Evolutionary conservation across 1,284 basidiomycete species (phyloP).

Genomic region (Ganoderma lingzhi): DNA sequence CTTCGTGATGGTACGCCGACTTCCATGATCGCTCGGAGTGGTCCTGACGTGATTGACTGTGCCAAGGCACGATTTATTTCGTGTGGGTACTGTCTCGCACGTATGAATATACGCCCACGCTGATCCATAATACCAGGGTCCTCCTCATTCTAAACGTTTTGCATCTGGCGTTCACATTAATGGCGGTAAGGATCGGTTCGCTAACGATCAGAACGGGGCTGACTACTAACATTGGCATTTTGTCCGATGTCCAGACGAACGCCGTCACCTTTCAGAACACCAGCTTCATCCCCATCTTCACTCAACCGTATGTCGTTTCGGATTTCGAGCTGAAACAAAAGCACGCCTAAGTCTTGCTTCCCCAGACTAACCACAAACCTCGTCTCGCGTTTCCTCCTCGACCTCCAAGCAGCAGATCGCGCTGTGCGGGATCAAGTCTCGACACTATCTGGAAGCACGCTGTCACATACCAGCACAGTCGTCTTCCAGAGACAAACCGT

Average conservation of each 20-base stretch:
- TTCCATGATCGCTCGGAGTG: background rate
- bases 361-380: background rate
- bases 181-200: background rate
- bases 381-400: conserved; percentile 2
- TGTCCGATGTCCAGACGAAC: background rate
- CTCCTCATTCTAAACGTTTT: background rate
- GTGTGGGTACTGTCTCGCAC: background rate
- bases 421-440: background rate
- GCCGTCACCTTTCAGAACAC: background rate
- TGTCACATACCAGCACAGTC: background rate
- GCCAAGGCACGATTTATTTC: background rate
- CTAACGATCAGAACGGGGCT: background rate
- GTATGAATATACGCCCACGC: background rate
- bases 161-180: background rate
- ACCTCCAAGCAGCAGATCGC: background rate
- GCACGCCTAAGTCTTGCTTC: background rate
- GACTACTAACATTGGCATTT: background rate
- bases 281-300: background rate
- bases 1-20: background rate
- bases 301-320: background rate
- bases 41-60: background rate
- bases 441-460: background rate
- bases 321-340: background rate
- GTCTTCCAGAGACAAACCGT: background rate
- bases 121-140: background rate